phyloP scores from a whole-genome alignment of 441 rosid genomes.

The Pelargonium cotyledonis region DNA sequence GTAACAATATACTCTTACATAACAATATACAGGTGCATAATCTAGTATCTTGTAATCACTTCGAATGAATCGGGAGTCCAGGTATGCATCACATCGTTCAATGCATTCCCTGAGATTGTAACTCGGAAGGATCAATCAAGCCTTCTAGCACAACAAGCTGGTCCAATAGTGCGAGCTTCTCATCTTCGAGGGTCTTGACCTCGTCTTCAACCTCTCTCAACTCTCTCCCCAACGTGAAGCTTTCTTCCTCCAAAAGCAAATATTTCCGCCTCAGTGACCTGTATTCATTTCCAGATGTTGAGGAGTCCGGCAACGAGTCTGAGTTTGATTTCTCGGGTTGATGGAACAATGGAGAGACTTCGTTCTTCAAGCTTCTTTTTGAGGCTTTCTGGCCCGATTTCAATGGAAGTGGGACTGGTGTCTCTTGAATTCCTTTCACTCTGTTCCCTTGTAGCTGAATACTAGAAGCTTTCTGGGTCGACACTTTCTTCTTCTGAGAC shows the following conservation, averaged over 20 bases:
- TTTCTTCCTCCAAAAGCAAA: constrained; percentile 75
- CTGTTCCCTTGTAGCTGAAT: constrained; percentile 33
- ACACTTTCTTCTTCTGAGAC: constrained; percentile 43
- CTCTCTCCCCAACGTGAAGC: constrained; percentile 55
- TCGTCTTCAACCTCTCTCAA: constrained; percentile 57
- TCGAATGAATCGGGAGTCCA: not conserved
- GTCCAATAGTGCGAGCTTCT: constrained; percentile 69
- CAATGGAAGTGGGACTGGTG: constrained; percentile 22
- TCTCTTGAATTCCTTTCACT: constrained; percentile 25
- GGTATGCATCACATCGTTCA: constrained; percentile 3
- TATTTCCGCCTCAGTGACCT: constrained; percentile 62
- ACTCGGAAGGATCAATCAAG: constrained; percentile 62
- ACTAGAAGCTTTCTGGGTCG: constrained; percentile 31
- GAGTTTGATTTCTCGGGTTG: constrained; percentile 64
- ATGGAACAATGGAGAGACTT: constrained; percentile 39
- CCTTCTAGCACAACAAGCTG: constrained; percentile 92
- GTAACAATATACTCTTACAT: not conserved
- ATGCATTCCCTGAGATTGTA: constrained; percentile 25
- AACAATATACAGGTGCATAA: constrained; percentile 13
- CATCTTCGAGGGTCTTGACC: constrained; percentile 65
- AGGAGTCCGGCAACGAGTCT: constrained; percentile 59
- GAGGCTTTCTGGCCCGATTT: constrained; percentile 35
- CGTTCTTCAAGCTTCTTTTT: constrained; percentile 37
- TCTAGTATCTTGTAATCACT: not conserved
- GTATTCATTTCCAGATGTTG: constrained; percentile 56